These are phyloP conservation scores for Polysphondylium violaceum DNA, from an alignment of 78 protist genomes.

Conservation along the genomic window DNA sequence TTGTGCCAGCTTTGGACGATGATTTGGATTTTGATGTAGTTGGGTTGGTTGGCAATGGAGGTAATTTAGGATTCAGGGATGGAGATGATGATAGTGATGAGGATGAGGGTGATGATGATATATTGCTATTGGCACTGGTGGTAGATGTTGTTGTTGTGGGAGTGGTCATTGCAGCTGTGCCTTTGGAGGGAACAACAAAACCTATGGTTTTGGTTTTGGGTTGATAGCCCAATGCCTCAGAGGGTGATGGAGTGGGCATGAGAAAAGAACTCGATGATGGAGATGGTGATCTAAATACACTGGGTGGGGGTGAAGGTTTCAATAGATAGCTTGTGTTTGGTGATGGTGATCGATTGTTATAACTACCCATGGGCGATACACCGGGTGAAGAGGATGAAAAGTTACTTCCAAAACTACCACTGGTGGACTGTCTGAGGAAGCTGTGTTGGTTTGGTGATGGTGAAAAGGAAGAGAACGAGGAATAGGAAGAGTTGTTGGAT, in stretches of 20 bases:
- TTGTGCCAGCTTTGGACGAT: not conserved
- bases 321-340: slow-evolving; percentile 6
- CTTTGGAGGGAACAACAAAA: not conserved
- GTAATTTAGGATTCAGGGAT: too few relatives aligned
- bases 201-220: slow-evolving; percentile 39
- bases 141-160: not conserved
- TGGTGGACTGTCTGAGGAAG: not conserved
- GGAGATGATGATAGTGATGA: too few relatives aligned
- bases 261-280: slow-evolving; percentile 14
- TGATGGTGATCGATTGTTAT: not conserved
- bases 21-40: slow-evolving; percentile 4
- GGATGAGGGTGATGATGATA: too few relatives aligned
- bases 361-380: not conserved
- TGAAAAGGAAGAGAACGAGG: not conserved
- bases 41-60: not conserved
- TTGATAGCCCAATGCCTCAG: not conserved
- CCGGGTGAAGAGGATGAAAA: slow-evolving; percentile 8
- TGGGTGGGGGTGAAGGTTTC: slow-evolving; percentile 13
- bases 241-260: not conserved
- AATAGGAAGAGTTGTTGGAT: too few relatives aligned
- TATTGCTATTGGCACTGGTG: too few relatives aligned
- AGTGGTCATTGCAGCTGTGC: not conserved
- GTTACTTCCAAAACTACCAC: not conserved
- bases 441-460: not conserved
- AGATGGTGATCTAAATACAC: too few relatives aligned